Evolutionary conservation across 805 yeast species (phyloP).

Genomic region (Metschnikowia hibisci): DNA sequence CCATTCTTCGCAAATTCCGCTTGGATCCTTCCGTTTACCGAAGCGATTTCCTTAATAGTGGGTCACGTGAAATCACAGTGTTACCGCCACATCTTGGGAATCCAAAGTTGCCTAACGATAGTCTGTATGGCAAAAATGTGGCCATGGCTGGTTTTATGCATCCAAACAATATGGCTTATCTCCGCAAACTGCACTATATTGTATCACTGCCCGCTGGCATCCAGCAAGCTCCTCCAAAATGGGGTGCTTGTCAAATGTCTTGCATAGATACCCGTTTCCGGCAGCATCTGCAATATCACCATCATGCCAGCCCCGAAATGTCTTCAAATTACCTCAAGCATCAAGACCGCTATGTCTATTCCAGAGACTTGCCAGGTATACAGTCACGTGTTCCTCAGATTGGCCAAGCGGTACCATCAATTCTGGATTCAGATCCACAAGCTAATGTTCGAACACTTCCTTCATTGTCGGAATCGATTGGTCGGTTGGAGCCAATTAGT

Average conservation of each 20-base stretch:
- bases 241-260: not conserved
- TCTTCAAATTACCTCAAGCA: not conserved
- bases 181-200: too few species aligned
- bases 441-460: slow-evolving; percentile 2
- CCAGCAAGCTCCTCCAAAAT: too few species aligned
- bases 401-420: not conserved
- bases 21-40: slow-evolving; percentile 18
- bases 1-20: slow-evolving; percentile 19
- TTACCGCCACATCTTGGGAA: slow-evolving; percentile 1
- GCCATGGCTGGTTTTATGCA: not conserved
- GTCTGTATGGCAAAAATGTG: too few species aligned
- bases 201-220: too few species aligned
- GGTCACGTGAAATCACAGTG: slow-evolving; percentile 1
- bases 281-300: not conserved
- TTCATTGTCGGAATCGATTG: slow-evolving; percentile 2
- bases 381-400: not conserved
- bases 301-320: too few species aligned
- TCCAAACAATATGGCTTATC: too few species aligned
- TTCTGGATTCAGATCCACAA: not conserved
- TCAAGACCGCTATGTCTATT: not conserved
- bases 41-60: slow-evolving; percentile 8
- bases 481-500: not conserved
- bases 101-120: too few species aligned
- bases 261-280: not conserved
- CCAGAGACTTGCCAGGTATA: not conserved